phyloP scores from a whole-genome alignment of 2,329 filamentous ascomycete species.

The Torrubiella hemipterigena region DNA sequence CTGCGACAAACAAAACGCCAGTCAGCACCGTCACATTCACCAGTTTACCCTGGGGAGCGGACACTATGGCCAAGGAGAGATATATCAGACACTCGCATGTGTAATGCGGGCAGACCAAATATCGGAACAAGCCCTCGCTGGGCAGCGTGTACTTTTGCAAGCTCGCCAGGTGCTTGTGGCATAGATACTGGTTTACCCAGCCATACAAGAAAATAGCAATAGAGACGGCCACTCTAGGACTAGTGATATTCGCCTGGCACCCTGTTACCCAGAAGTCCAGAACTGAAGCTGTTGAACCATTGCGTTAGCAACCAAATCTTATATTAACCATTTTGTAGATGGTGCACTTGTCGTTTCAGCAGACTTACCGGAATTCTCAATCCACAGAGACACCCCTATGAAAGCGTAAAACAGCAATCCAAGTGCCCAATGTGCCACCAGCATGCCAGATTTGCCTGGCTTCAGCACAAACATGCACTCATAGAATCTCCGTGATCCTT shows the following conservation, averaged over 20 bases:
- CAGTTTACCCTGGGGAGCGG: conserved; percentile 53
- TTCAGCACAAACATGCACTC: conserved; percentile 58
- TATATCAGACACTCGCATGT: conserved; percentile 81
- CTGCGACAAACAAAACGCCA: conserved; percentile 59
- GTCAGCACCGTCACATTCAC: conserved; percentile 64
- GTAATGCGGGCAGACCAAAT: conserved; percentile 79
- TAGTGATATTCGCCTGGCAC: conserved; percentile 8
- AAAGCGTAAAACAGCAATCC: conserved; percentile 67
- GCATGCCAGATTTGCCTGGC: conserved; percentile 62
- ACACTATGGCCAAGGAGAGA: conserved; percentile 59
- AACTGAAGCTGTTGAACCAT: conserved; percentile 16
- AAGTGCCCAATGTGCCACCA: conserved; percentile 69
- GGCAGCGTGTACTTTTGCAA: conserved; percentile 79
- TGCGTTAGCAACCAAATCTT: conserved; percentile 3
- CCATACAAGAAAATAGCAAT: conserved; percentile 56
- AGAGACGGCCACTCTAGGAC: conserved; percentile 26
- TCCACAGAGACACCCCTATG: conserved; percentile 68
- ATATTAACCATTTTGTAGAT: not conserved
- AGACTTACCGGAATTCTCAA: conserved; percentile 65
- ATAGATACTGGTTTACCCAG: conserved; percentile 62
- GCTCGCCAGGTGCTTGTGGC: conserved; percentile 56
- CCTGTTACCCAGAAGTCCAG: conserved; percentile 18
- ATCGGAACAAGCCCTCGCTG: conserved; percentile 55
- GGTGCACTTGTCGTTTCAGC: conserved; percentile 3
- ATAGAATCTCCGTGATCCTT: conserved; percentile 63